phyloP scores from a whole-genome alignment of 2,329 filamentous ascomycete genomes.

The Ascomycota sp. region DNA sequence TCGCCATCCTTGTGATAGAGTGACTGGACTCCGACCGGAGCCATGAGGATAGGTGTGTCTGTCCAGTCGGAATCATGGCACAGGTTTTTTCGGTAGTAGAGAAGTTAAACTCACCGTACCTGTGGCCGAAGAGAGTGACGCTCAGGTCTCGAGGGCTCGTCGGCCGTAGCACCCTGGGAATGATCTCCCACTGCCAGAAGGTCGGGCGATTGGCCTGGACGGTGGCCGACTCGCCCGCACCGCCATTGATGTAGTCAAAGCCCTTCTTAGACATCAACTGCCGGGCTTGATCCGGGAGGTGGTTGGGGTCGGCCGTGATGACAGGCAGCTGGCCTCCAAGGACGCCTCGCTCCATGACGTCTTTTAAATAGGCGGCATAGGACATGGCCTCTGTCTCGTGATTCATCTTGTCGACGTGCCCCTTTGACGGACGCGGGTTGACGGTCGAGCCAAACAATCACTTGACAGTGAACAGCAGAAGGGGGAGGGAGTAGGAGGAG shows the following conservation, averaged over 20 bases:
- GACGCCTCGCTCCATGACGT: slow-evolving; percentile 32
- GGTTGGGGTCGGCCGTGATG: slow-evolving; percentile 37
- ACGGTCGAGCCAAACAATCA: too few relatives aligned
- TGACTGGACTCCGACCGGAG: slow-evolving; percentile 48
- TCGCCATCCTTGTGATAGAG: slow-evolving; percentile 49
- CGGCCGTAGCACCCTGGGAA: slow-evolving; percentile 29
- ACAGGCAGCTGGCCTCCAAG: slow-evolving; percentile 23
- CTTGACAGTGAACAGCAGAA: too few relatives aligned
- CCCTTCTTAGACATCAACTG: slow-evolving; percentile 22
- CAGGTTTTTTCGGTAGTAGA: too few relatives aligned
- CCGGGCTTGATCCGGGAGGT: slow-evolving; percentile 33
- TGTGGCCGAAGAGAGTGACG: slow-evolving; percentile 29
- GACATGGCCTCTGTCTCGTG: slow-evolving; percentile 2
- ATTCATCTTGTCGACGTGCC: slow-evolving; percentile 3
- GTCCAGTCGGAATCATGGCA: too few relatives aligned
- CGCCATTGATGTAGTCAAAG: slow-evolving; percentile 42
- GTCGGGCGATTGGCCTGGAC: slow-evolving; percentile 38
- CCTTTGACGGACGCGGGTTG: background rate
- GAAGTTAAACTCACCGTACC: slow-evolving; percentile 14
- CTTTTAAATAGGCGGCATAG: slow-evolving; percentile 22
- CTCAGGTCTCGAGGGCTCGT: slow-evolving; percentile 24
- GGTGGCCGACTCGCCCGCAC: slow-evolving; percentile 39
- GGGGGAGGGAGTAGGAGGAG: too few relatives aligned
- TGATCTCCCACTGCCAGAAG: slow-evolving; percentile 30
- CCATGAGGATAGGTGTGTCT: slow-evolving; percentile 28